These are phyloP conservation scores for Fusarium virguliforme DNA, from an alignment of 2,329 filamentous ascomycete species.

Conservation along the genomic window DNA sequence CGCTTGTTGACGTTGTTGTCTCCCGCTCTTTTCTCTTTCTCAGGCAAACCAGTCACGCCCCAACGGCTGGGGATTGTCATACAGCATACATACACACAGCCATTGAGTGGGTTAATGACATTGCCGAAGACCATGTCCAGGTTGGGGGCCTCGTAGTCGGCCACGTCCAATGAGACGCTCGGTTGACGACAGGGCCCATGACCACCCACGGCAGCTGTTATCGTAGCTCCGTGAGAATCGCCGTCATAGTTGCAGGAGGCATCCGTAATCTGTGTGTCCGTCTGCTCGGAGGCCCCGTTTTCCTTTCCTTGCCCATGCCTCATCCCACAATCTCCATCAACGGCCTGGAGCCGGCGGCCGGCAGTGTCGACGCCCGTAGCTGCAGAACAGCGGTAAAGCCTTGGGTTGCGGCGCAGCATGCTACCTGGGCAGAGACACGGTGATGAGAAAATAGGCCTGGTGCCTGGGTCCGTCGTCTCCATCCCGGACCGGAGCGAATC, in stretches of 20 bases:
- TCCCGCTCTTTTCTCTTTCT: conserved; percentile 39
- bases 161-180: neutral
- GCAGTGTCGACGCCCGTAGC: conserved; percentile 25
- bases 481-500: conserved; percentile 33
- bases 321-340: conserved; percentile 16
- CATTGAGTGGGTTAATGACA: conserved; percentile 3
- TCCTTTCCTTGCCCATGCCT: neutral
- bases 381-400: conserved; percentile 29
- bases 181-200: neutral
- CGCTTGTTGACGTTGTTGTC: conserved; percentile 24
- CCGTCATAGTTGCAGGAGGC: conserved; percentile 12
- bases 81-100: neutral
- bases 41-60: neutral
- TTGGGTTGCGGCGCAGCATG: conserved; percentile 25
- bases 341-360: conserved; percentile 23
- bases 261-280: neutral
- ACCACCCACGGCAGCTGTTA: neutral
- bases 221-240: conserved; percentile 3
- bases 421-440: neutral
- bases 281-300: conserved; percentile 3
- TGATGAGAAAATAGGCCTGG: conserved; percentile 22
- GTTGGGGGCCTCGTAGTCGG: conserved; percentile 3
- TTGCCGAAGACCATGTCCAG: conserved; percentile 11
- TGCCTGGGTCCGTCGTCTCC: conserved; percentile 21
- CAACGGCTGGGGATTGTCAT: conserved; percentile 9